A percentile compares a stretch with the other conserved stretches of the same genome.
Evolutionary conservation across 2,329 filamentous ascomycete species (phyloP).

Genomic region (Alternaria triticimaculans): DNA sequence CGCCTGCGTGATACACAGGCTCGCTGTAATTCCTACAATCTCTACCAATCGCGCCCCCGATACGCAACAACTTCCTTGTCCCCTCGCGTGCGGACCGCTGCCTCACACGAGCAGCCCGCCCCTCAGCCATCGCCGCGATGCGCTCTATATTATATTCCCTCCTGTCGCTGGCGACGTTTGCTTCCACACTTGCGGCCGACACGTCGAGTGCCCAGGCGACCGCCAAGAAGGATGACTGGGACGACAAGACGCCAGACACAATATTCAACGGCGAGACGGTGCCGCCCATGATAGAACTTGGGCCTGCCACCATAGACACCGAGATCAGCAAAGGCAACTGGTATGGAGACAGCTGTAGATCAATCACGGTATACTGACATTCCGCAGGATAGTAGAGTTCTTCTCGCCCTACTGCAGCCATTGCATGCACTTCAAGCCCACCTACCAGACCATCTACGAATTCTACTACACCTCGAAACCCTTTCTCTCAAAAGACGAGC

Average conservation of each 20-base stretch:
- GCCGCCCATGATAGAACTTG: constrained; percentile 69
- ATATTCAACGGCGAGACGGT: constrained; percentile 72
- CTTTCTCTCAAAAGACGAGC: constrained; percentile 56
- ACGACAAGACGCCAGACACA: constrained; percentile 53
- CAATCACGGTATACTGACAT: background rate
- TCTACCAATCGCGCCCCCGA: background rate
- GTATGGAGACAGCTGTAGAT: constrained; percentile 49
- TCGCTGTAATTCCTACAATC: background rate
- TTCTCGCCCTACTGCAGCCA: constrained; percentile 66
- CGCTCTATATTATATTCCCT: constrained; percentile 46
- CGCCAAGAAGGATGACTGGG: constrained; percentile 33
- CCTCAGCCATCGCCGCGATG: constrained; percentile 33
- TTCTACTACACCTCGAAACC: constrained; percentile 91
- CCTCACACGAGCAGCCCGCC: constrained; percentile 16
- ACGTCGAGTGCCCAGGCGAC: constrained; percentile 16
- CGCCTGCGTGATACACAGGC: background rate
- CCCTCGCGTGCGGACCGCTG: constrained; percentile 2
- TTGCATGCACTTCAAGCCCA: constrained; percentile 80
- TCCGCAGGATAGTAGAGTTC: constrained; percentile 55
- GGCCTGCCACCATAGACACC: constrained; percentile 63
- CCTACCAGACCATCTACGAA: constrained; percentile 92
- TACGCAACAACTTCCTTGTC: background rate
- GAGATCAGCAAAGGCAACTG: constrained; percentile 71
- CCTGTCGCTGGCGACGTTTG: constrained; percentile 48
- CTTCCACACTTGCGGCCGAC: constrained; percentile 34